Percentiles rank a stretch among this genome's conserved stretches.
Conservation (phyloP, 495 filamentous ascomycete species). For the Umbilicaria muhlenbergii region DNA sequence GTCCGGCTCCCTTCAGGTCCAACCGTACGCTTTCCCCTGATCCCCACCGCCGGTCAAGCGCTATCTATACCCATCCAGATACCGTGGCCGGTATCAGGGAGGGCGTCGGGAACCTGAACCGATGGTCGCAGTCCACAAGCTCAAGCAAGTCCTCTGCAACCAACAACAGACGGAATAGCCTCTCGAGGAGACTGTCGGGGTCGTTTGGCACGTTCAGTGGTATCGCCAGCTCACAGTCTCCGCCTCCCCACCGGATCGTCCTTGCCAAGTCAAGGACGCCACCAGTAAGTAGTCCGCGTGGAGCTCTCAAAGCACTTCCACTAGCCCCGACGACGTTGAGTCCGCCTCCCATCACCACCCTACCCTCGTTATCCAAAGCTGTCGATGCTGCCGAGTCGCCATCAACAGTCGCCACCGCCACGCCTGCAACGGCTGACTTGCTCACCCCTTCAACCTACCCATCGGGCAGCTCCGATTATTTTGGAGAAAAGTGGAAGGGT, state of each 20-base stretch:
- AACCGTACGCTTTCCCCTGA: constrained; percentile 9
- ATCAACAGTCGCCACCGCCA: constrained; percentile 19
- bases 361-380: constrained; percentile 23
- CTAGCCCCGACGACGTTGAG: constrained; percentile 12
- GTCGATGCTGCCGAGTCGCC: constrained; percentile 21
- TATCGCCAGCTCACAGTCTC: constrained; percentile 12
- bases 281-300: constrained; percentile 5
- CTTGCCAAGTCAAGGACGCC: constrained; percentile 6
- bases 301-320: constrained; percentile 1
- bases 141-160: constrained; percentile 47
- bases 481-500: constrained; percentile 17
- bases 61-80: constrained; percentile 13
- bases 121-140: constrained; percentile 66
- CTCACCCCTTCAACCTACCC: constrained; percentile 7
- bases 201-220: constrained; percentile 22
- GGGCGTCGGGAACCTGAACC: constrained; percentile 57
- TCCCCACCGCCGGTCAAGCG: constrained; percentile 10
- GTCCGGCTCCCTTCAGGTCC: constrained; percentile 4
- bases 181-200: constrained; percentile 34
- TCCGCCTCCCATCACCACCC: constrained; percentile 23
- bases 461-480: constrained; percentile 18
- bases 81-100: constrained; percentile 37
- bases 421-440: constrained; percentile 16
- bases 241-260: constrained; percentile 7
- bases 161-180: constrained; percentile 31